Evolutionary conservation across 352 stramenopile species (phyloP).

Genomic region (Phytophthora pisi): DNA sequence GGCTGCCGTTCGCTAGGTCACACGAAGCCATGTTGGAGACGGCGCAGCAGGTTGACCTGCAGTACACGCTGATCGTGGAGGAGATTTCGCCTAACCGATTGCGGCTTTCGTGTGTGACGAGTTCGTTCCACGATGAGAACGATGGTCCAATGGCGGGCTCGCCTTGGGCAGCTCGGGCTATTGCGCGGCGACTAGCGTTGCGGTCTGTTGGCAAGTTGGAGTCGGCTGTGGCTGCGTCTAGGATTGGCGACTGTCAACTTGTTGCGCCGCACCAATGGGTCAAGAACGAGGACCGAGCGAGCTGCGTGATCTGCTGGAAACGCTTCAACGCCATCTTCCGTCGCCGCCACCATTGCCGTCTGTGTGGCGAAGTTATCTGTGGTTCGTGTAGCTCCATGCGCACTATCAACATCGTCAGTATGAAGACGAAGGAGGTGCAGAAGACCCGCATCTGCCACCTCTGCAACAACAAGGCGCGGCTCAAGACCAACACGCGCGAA

Average conservation of each 20-base stretch:
- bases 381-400: constrained; percentile 56
- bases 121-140: constrained; percentile 56
- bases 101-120: constrained; percentile 62
- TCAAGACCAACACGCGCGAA: constrained; percentile 37
- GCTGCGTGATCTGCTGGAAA: constrained; percentile 75
- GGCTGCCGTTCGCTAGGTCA: constrained; percentile 54
- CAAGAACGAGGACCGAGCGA: constrained; percentile 58
- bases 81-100: constrained; percentile 54
- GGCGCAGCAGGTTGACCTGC: constrained; percentile 47
- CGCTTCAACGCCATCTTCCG: constrained; percentile 62
- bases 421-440: constrained; percentile 43
- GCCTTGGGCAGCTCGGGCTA: constrained; percentile 36
- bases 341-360: constrained; percentile 64
- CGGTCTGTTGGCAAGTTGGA: constrained; percentile 58
- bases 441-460: constrained; percentile 75
- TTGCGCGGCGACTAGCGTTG: constrained; percentile 53
- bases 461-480: constrained; percentile 60
- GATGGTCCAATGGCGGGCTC: constrained; percentile 35
- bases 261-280: constrained; percentile 64
- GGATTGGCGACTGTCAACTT: constrained; percentile 52
- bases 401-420: constrained; percentile 39
- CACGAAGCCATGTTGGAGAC: constrained; percentile 35
- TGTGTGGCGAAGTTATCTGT: constrained; percentile 73
- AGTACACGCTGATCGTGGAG: constrained; percentile 73
- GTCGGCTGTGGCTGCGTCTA: constrained; percentile 47